Evolutionary conservation across 2,329 filamentous ascomycete genomes (phyloP).

Genomic region (Colletotrichum ledebouriae): DNA sequence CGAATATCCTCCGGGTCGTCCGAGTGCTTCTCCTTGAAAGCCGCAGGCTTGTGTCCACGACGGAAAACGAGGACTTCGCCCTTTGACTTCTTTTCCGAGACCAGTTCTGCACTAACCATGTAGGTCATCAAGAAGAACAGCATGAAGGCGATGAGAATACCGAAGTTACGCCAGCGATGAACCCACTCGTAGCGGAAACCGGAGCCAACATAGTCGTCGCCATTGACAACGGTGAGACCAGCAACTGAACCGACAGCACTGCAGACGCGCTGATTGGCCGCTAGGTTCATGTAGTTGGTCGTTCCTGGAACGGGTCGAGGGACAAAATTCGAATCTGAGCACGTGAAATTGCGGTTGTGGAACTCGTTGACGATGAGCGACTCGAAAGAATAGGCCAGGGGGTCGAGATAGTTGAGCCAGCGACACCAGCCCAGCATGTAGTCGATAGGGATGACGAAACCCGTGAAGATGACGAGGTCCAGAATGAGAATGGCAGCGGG

Average conservation of each 20-base stretch:
- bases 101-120: slow-evolving; percentile 74
- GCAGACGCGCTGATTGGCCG: slow-evolving; percentile 64
- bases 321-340: slow-evolving; percentile 56
- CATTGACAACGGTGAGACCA: slow-evolving; percentile 66
- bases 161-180: slow-evolving; percentile 79
- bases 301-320: slow-evolving; percentile 50
- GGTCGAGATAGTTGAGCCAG: slow-evolving; percentile 87
- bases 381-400: slow-evolving; percentile 85
- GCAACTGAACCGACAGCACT: slow-evolving; percentile 69
- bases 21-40: slow-evolving; percentile 72
- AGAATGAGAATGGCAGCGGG: slow-evolving; percentile 73
- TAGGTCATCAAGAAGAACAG: slow-evolving; percentile 73
- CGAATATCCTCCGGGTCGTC: slow-evolving; percentile 69
- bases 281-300: slow-evolving; percentile 53
- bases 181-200: slow-evolving; percentile 69
- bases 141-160: slow-evolving; percentile 76
- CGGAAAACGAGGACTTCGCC: slow-evolving; percentile 83
- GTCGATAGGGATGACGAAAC: slow-evolving; percentile 73
- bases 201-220: slow-evolving; percentile 68
- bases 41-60: slow-evolving; percentile 73
- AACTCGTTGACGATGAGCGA: slow-evolving; percentile 89
- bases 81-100: slow-evolving; percentile 77
- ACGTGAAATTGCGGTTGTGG: slow-evolving; percentile 70
- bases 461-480: slow-evolving; percentile 77
- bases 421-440: slow-evolving; percentile 86